Evolutionary conservation across 2,329 filamentous ascomycete species (phyloP), one percentile per base, ranked within the genome.

Genomic region (Pseudonectria foliicola): DNA sequence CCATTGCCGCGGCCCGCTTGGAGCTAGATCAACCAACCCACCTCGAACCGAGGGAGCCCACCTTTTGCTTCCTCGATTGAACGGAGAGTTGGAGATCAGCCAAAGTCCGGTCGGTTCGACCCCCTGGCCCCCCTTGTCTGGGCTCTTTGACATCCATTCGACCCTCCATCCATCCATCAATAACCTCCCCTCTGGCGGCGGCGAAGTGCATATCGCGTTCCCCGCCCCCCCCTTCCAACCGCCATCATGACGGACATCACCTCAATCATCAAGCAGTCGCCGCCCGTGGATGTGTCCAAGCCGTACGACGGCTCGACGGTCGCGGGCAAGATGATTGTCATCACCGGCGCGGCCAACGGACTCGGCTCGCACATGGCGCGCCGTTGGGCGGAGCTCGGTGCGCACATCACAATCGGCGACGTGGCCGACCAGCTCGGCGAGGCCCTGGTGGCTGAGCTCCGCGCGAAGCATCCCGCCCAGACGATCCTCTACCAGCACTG

Each of bases 281-380:
- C 54, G 7, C 68, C 70, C 7, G 48, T 76, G 33, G 68, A 75
- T 45, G 50, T 62, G 18, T 59, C 55, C 11, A 49, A 53, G 24
- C 60, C 66, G 3, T 72, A 67, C 49, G 63, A 71, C 43, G 44
- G 59, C 2, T 48, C 59, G 7, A 66, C 60, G 38, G 60, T 80
- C 24, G 58, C 59, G 7, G 66, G 60, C 45, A 80, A 78, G 53
- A 75, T 69, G 1, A 71, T 82, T 33, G 49, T 82, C 39, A 73
- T 82, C 45, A 82, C 79, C 0, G 79, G 79, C 29, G 78, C 74
- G 18, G 75, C 78, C 14, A 75, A 73, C 37, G 76, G 76, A 7
- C 66, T 80, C 40, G 77, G 77, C 3, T 69, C 70, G 10, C 66
- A 64, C 13, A 72, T 78, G 50, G 67, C 70, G 25, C 62, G 62